Percentiles rank a stretch among this genome's conserved stretches.
phyloP scores from a whole-genome alignment of 2,329 filamentous ascomycete genomes.

The Sporothrix brasiliensis region DNA sequence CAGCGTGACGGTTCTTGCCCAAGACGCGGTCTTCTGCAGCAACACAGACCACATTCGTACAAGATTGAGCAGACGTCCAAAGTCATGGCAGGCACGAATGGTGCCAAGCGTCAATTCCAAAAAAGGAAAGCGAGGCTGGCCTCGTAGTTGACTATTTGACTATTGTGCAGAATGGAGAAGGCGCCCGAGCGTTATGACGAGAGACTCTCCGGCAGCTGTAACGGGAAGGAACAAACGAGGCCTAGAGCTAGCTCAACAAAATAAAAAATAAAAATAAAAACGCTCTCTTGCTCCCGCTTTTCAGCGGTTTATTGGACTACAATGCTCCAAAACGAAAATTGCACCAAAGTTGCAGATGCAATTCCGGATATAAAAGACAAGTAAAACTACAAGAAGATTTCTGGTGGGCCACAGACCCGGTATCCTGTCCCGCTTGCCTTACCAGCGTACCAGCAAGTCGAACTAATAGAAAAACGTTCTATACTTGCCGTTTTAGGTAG shows the following conservation, averaged over 20 bases:
- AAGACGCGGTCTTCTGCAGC: neutral
- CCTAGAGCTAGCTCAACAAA: neutral
- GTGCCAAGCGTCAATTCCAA: neutral
- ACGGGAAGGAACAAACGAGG: neutral
- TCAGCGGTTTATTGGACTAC: conserved; percentile 23
- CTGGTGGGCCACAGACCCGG: neutral
- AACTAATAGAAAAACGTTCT: neutral
- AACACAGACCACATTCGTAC: neutral
- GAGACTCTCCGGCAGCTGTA: neutral
- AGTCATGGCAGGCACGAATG: neutral
- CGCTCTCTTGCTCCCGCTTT: neutral
- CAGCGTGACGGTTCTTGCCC: neutral
- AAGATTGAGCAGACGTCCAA: neutral
- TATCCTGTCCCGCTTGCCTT: neutral
- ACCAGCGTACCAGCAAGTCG: neutral
- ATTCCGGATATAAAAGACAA: neutral
- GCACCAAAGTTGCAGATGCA: neutral
- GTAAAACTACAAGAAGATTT: neutral
- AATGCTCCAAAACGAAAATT: too few relatives aligned
- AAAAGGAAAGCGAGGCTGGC: conserved; percentile 7
- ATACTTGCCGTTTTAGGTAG: conserved; percentile 19
- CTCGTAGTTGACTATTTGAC: neutral
- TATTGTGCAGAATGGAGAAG: conserved; percentile 6
- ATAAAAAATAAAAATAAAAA: too few relatives aligned
- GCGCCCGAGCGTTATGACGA: neutral